Evolutionary conservation across 2,329 filamentous ascomycete species (phyloP), one percentile per base, ranked within the genome.

Genomic region (Stachybotrys chartarum): DNA sequence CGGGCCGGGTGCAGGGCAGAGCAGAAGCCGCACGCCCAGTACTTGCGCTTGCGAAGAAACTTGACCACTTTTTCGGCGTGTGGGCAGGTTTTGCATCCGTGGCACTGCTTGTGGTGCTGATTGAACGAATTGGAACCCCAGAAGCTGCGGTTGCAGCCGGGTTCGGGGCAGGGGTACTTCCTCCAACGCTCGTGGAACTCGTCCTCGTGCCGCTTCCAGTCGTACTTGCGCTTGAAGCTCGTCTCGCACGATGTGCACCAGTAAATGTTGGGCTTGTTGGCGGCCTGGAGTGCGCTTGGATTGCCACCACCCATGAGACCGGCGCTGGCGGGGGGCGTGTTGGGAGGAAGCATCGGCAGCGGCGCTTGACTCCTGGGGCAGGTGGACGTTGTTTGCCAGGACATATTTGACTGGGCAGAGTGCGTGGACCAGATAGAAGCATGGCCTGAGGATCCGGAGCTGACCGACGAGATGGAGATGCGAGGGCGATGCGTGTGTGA

Each of bases 11-110:
- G 77, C 47, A 87, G 75, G 16, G 79, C 80, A 5, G 81, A 84
- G 62, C 85, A 88, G 69, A 87, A 87, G 30, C 85, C 85, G 60
- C 85, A 88, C 1, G 83, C 85, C 80, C 84, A 88, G 45, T 85
- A 83, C 68, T 82, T 84, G 60, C 83, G 79, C 72, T 86, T 84
- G 57, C 78, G 78, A 58, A 83, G 78, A 54, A 83, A 84, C 63
- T 79, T 79, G 64, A 85, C 82, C 18, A 85, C 82, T 60, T 81
- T 81, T 60, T 85, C 81, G 51, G 83, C 82, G 61, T 86, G 84
- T 6, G 84, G 83, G 59, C 84, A 86, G 5, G 82, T 83, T 64
- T 82, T 82, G 70, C 82, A 85, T 58, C 81, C 78, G 64, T 86
- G 84, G 56, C 82, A 81, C 55, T 83, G 81, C 63, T 83, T 85